Evolutionary conservation across 2,329 filamentous ascomycete species (phyloP).

Genomic region (Hypoxylon sp.): DNA sequence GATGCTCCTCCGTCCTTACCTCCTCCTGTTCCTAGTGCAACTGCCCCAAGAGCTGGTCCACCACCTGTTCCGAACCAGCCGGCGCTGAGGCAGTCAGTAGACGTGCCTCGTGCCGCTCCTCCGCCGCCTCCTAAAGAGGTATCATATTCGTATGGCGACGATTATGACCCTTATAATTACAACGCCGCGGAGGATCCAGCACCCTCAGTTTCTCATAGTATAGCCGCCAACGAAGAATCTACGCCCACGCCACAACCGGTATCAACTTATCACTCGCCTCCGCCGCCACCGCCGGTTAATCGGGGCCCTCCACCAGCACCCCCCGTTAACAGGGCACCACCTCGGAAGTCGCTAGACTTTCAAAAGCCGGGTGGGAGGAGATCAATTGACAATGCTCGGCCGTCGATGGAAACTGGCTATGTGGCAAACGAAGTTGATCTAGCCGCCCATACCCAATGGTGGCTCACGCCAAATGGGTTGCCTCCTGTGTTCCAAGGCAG

Average conservation of each 20-base stretch:
- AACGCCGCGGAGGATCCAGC: constrained; percentile 46
- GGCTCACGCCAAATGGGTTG: constrained; percentile 79
- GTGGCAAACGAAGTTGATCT: constrained; percentile 91
- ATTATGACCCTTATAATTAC: constrained; percentile 75
- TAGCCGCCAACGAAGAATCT: constrained; percentile 57
- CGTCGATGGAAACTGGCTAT: constrained; percentile 79
- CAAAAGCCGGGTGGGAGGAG: constrained; percentile 60
- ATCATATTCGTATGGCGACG: constrained; percentile 60
- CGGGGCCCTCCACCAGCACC: constrained; percentile 55
- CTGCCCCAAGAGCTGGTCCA: constrained; percentile 67
- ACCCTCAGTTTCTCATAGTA: constrained; percentile 44
- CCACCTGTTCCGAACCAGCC: constrained; percentile 72
- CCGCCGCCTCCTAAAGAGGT: constrained; percentile 61
- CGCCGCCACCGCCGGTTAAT: constrained; percentile 56
- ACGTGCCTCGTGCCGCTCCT: constrained; percentile 74
- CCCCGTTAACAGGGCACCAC: constrained; percentile 49
- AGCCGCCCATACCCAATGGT: constrained; percentile 79
- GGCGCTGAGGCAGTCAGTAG: constrained; percentile 68
- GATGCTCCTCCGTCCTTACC: constrained; percentile 57
- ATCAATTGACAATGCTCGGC: constrained; percentile 79
- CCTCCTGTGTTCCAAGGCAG: constrained; percentile 85
- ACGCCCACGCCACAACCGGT: constrained; percentile 58
- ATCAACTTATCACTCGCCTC: constrained; percentile 54
- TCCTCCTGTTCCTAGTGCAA: constrained; percentile 64
- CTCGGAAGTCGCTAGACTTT: constrained; percentile 72